phyloP scores from a whole-genome alignment of 2,329 filamentous ascomycete genomes.

The Aureobasidium sp. region DNA sequence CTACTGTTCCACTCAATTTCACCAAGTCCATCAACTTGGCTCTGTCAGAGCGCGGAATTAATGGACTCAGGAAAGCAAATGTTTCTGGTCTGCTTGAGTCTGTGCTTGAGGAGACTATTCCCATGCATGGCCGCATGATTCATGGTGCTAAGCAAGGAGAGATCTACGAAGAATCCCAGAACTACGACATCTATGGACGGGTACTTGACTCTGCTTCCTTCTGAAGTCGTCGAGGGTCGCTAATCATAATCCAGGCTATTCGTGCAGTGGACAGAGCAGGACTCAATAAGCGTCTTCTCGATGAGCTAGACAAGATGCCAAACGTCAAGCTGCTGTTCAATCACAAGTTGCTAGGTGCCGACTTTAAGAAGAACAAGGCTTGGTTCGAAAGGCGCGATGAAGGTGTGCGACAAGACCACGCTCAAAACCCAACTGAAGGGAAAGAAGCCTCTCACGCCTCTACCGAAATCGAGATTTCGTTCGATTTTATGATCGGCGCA shows the following conservation, averaged over 20 bases:
- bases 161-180: slow-evolving; percentile 71
- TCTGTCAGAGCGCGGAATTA: slow-evolving; percentile 86
- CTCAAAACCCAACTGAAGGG: slow-evolving; percentile 20
- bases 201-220: slow-evolving; percentile 42
- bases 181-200: slow-evolving; percentile 82
- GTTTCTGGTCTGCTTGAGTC: slow-evolving; percentile 62
- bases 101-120: slow-evolving; percentile 72
- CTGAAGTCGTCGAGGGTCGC: background rate
- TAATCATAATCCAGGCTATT: slow-evolving; percentile 54
- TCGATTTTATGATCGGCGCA: slow-evolving; percentile 88
- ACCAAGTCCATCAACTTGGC: slow-evolving; percentile 98
- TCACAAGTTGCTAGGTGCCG: slow-evolving; percentile 85
- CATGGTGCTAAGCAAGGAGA: slow-evolving; percentile 63
- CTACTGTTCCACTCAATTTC: slow-evolving; percentile 83
- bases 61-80: slow-evolving; percentile 68
- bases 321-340: slow-evolving; percentile 92
- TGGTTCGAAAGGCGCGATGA: slow-evolving; percentile 66
- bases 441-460: slow-evolving; percentile 14
- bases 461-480: slow-evolving; percentile 70
- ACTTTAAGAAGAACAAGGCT: slow-evolving; percentile 70
- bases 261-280: slow-evolving; percentile 77
- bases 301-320: slow-evolving; percentile 72
- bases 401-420: slow-evolving; percentile 21
- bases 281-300: slow-evolving; percentile 76
- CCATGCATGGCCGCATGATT: slow-evolving; percentile 96